A percentile compares a stretch with the other conserved stretches of the same genome.
Conservation (phyloP, 1,284 basidiomycete species). For the Rhodotorula sp. region DNA sequence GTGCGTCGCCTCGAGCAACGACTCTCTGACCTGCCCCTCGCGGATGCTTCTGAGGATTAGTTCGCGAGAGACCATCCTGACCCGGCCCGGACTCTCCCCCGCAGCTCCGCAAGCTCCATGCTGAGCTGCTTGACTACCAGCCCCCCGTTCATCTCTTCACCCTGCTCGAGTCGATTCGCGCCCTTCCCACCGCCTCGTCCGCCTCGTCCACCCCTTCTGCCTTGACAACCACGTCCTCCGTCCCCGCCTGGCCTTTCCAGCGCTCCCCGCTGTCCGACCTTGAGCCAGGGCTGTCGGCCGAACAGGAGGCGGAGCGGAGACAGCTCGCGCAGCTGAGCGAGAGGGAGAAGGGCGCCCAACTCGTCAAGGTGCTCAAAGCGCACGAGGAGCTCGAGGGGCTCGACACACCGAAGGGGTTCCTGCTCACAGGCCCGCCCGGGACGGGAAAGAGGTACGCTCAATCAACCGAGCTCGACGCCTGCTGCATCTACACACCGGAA, state of each 20-base stretch:
- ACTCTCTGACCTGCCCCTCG: too few relatives aligned
- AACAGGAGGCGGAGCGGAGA: slow-evolving; percentile 32
- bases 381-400: slow-evolving; percentile 63
- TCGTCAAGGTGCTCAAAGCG: slow-evolving; percentile 61
- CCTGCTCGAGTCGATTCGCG: slow-evolving; percentile 41
- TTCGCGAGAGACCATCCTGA: neutral
- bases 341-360: slow-evolving; percentile 44
- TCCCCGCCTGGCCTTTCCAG: slow-evolving; percentile 38
- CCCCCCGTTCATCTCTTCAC: slow-evolving; percentile 53
- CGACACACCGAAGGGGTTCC: slow-evolving; percentile 59
- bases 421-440: slow-evolving; percentile 59
- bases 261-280: slow-evolving; percentile 28
- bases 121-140: slow-evolving; percentile 57
- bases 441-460: slow-evolving; percentile 44
- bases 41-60: neutral
- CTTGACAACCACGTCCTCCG: slow-evolving; percentile 4
- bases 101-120: slow-evolving; percentile 58
- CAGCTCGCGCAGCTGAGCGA: slow-evolving; percentile 18
- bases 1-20: slow-evolving; percentile 48
- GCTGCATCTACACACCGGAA: neutral
- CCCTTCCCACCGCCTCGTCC: slow-evolving; percentile 8
- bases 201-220: slow-evolving; percentile 6
- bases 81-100: neutral
- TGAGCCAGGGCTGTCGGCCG: slow-evolving; percentile 28
- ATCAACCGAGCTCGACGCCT: too few relatives aligned